These are phyloP conservation scores for Alternaria angustiovoidea DNA, from an alignment of 2,329 filamentous ascomycete species.

Conservation along the genomic window DNA sequence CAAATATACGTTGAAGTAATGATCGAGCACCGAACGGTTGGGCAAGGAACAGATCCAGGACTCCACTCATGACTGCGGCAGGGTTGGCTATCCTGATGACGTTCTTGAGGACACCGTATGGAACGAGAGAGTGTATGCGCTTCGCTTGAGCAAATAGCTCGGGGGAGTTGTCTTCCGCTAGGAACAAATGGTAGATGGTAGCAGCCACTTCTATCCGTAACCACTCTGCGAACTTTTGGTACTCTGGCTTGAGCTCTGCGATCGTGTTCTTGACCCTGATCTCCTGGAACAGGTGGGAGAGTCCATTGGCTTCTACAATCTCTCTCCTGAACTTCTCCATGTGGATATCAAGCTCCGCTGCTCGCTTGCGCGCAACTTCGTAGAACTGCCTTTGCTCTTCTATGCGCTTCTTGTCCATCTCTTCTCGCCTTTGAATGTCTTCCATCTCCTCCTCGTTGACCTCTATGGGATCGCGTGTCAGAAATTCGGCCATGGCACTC, in stretches of 20 bases:
- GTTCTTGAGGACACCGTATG: conserved; percentile 93
- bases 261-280: conserved; percentile 91
- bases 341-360: conserved; percentile 92
- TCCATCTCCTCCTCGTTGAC: conserved; percentile 82
- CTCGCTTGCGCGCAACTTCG: conserved; percentile 89
- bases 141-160: conserved; percentile 95
- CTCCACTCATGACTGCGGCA: conserved; percentile 93
- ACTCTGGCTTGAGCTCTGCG: conserved; percentile 88
- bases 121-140: conserved; percentile 91
- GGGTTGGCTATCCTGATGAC: conserved; percentile 96
- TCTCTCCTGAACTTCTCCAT: conserved; percentile 84
- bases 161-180: conserved; percentile 97
- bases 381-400: conserved; percentile 96
- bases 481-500: conserved; percentile 83
- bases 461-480: conserved; percentile 75
- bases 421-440: conserved; percentile 81
- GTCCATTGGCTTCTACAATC: conserved; percentile 79
- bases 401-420: conserved; percentile 84
- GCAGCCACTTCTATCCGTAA: conserved; percentile 95
- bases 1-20: conserved; percentile 92
- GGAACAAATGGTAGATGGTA: conserved; percentile 94
- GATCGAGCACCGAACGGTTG: conserved; percentile 93
- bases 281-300: conserved; percentile 91
- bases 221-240: conserved; percentile 99
- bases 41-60: conserved; percentile 93